Base-by-base conservation (phyloP, 106 monocot genomes). In the Platanthera guangdongensis region DNA sequence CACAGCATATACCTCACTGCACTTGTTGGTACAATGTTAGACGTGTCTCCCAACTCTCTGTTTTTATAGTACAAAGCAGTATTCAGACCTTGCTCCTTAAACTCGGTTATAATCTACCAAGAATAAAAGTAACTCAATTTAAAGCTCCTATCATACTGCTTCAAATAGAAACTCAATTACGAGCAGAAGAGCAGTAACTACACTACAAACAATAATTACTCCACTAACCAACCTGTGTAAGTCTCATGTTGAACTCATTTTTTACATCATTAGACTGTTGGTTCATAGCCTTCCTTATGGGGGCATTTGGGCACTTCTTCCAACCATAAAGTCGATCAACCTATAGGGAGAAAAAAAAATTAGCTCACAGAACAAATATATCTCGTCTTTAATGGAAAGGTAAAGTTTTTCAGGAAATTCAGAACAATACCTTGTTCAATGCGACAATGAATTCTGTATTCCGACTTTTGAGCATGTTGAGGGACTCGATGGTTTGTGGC, bases 291-390 rank as follows among this genome's bases (percentile, higher is more conserved):
- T 85, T 92, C 15, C 83, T 74, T 69, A 99, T 91, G 47, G 94
- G 93, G 13, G 93, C 84, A 86, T 99, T 85, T 21, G 83, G 81
- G 57, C 78, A 84, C 14, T 51, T 67, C 77, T 99, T 94, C 97
- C 97, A 99, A 65, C 97, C 94, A 92, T 94, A 99, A 22, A 99
- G 80, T 39, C 97, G 85, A 80, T 99, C 97, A 74, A 99, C 91
- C 96, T 96, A 39, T 77, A 21, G 55, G 6, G 5, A 79, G 19
- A 76, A 50, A 39, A 39, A 32, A 74, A 52, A 46, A 21, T 21
- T 55, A 65, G 30, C 8, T 49, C 14, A 67, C 30, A 7, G 16
- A 28, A 60, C 6, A 9, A 81, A 47, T 47, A 28, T 22, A 19
- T 21, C 25, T 45, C 19, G 18, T 14, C 53, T 46, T 12, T 14